A percentile compares a stretch with the other conserved stretches of the same genome.
Evolutionary conservation across 2,329 filamentous ascomycete genomes (phyloP).

Genomic region (Pezizomycotina sp.): DNA sequence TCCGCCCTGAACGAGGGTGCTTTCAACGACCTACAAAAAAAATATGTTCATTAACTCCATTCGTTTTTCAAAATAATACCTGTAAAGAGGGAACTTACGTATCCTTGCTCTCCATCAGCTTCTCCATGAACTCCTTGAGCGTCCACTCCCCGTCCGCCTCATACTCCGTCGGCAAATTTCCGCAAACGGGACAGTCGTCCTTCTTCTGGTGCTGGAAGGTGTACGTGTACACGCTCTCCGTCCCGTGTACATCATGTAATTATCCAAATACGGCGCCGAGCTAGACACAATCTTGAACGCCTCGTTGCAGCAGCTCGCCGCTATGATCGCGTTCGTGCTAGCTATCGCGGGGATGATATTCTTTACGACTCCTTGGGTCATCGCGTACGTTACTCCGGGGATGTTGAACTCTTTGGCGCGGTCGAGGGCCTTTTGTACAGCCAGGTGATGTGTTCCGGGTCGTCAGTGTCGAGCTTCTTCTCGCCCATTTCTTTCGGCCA

Average conservation of each 20-base stretch:
- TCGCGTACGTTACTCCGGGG: slow-evolving; percentile 76
- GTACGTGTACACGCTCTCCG: slow-evolving; percentile 90
- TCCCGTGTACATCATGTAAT: slow-evolving; percentile 99
- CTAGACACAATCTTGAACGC: slow-evolving; percentile 83
- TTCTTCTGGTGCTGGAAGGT: slow-evolving; percentile 93
- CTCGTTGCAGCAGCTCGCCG: slow-evolving; percentile 90
- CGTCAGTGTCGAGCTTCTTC: slow-evolving; percentile 77
- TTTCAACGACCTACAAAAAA: slow-evolving; percentile 41
- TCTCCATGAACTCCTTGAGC: slow-evolving; percentile 70
- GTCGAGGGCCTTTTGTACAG: slow-evolving; percentile 69
- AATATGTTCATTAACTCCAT: background rate
- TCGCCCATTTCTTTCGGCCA: slow-evolving; percentile 79
- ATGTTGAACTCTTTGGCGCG: slow-evolving; percentile 84
- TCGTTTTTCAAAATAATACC: too few relatives aligned
- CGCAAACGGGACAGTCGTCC: slow-evolving; percentile 86
- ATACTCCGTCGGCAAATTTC: slow-evolving; percentile 61
- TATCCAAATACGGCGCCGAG: slow-evolving; percentile 65
- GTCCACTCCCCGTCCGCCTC: slow-evolving; percentile 54
- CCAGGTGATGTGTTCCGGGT: slow-evolving; percentile 96
- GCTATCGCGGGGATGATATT: slow-evolving; percentile 99
- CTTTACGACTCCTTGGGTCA: slow-evolving; percentile 95
- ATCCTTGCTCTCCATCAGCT: slow-evolving; percentile 65
- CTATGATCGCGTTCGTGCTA: slow-evolving; percentile 92
- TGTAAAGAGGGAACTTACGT: slow-evolving; percentile 37
- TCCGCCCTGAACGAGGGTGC: slow-evolving; percentile 72